Evolutionary conservation across 305 asterid species (phyloP).

Genomic region (Fraxinus sp.): DNA sequence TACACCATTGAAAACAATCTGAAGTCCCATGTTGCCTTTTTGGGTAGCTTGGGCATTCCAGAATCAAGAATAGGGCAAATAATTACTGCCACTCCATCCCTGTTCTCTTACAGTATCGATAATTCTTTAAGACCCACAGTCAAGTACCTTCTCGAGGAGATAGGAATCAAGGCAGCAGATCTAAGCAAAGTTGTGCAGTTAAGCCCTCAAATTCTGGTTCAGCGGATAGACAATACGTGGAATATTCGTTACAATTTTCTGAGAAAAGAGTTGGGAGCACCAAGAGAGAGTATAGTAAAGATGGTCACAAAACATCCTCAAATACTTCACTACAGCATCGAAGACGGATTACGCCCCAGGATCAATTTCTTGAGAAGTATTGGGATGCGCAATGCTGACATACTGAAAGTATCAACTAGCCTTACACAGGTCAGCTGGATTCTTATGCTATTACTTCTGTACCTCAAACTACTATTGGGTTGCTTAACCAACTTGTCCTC

Average conservation of each 20-base stretch:
- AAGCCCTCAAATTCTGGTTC: conserved; percentile 95
- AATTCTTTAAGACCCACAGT: conserved; percentile 86
- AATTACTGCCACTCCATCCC: conserved; percentile 79
- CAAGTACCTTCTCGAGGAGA: conserved; percentile 75
- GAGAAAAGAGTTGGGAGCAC: conserved; percentile 78
- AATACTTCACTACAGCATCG: conserved; percentile 86
- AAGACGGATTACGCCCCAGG: conserved; percentile 79
- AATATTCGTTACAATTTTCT: conserved; percentile 66
- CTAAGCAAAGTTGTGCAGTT: conserved; percentile 86
- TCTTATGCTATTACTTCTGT: conserved; percentile 20
- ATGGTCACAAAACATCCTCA: conserved; percentile 97
- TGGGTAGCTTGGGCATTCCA: conserved; percentile 74
- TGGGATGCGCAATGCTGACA: conserved; percentile 70
- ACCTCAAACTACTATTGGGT: conserved; percentile 12
- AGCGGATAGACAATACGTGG: conserved; percentile 83
- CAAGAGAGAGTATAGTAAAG: conserved; percentile 80
- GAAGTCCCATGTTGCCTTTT: conserved; percentile 77
- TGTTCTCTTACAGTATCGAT: conserved; percentile 88
- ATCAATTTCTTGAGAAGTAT: conserved; percentile 78
- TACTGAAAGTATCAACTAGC: conserved; percentile 81
- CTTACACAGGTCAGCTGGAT: conserved; percentile 67
- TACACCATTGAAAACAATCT: conserved; percentile 85
- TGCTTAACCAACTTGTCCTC: conserved; percentile 2
- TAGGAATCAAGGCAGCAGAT: conserved; percentile 70
- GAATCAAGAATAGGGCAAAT: conserved; percentile 81